A percentile compares a stretch with the other conserved stretches of the same genome.
Evolutionary conservation across 345 rosid species (phyloP).

Genomic region (Salix purpurea): DNA sequence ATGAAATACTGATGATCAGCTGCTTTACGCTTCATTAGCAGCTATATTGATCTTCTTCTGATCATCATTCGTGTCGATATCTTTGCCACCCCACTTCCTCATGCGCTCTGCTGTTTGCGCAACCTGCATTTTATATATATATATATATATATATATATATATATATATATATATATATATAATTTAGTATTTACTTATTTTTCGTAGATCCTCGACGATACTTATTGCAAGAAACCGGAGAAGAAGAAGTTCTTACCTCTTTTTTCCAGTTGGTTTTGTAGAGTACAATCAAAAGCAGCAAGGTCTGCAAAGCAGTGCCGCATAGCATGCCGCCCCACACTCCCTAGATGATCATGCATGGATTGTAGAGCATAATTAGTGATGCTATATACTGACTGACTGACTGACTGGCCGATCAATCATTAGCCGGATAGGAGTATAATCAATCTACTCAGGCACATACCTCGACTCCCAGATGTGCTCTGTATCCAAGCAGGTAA

Average conservation of each 20-base stretch:
- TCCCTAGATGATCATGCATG: slow-evolving; percentile 34
- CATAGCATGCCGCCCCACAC: slow-evolving; percentile 81
- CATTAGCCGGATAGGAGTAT: no score
- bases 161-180: neutral
- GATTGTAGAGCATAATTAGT: no score
- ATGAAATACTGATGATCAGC: no score
- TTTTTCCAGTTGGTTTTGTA: slow-evolving; percentile 73
- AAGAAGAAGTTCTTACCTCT: slow-evolving; percentile 43
- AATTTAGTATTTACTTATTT: neutral
- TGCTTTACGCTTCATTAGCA: no score
- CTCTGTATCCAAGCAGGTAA: slow-evolving; percentile 58
- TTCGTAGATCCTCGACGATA: no score
- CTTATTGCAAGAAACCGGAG: no score
- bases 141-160: no score
- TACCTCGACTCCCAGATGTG: slow-evolving; percentile 63
- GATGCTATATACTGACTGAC: no score
- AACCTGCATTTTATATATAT: slow-evolving; percentile 34
- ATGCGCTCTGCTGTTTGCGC: slow-evolving; percentile 59
- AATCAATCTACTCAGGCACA: no score
- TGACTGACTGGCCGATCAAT: no score
- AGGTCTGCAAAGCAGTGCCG: slow-evolving; percentile 68
- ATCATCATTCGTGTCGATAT: neutral
- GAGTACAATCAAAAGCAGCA: slow-evolving; percentile 47
- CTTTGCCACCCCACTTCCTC: slow-evolving; percentile 65
- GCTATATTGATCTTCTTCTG: neutral